Evolutionary conservation across 345 rosid species (phyloP).

Genomic region (Ailanthus altissimus): DNA sequence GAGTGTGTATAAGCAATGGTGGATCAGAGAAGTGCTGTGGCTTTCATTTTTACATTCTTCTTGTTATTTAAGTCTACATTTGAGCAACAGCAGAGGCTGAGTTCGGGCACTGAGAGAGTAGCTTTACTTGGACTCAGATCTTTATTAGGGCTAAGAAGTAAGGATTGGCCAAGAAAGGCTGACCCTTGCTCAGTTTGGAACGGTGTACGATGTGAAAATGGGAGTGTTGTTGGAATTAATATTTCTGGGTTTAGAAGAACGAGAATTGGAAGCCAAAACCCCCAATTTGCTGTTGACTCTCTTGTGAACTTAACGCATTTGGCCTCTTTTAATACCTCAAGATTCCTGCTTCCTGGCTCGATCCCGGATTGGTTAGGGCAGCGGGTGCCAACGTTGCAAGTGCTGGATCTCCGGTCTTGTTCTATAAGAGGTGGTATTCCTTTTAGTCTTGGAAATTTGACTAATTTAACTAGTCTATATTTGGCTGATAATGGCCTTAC

Average conservation of each 20-base stretch:
- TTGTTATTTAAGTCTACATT: slow-evolving; percentile 53
- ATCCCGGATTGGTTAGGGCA: slow-evolving; percentile 84
- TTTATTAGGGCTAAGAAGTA: slow-evolving; percentile 77
- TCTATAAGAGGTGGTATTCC: slow-evolving; percentile 65
- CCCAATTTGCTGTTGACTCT: slow-evolving; percentile 71
- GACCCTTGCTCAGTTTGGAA: slow-evolving; percentile 79
- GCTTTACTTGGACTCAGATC: slow-evolving; percentile 86
- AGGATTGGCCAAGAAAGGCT: slow-evolving; percentile 87
- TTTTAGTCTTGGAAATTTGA: slow-evolving; percentile 64
- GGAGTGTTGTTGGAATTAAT: slow-evolving; percentile 67
- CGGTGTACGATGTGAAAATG: slow-evolving; percentile 65
- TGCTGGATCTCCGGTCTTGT: slow-evolving; percentile 88
- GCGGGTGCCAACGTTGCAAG: slow-evolving; percentile 51
- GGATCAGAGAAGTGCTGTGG: slow-evolving; percentile 44
- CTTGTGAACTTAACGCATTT: slow-evolving; percentile 67
- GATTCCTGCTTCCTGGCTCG: slow-evolving; percentile 68
- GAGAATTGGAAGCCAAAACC: slow-evolving; percentile 69
- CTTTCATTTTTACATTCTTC: slow-evolving; percentile 42
- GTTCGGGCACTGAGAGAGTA: slow-evolving; percentile 48
- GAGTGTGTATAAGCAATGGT: slow-evolving; percentile 52
- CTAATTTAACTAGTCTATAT: slow-evolving; percentile 55
- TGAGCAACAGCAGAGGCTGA: slow-evolving; percentile 49
- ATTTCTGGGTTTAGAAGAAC: slow-evolving; percentile 91
- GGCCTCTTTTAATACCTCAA: slow-evolving; percentile 75
- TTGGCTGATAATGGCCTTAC: slow-evolving; percentile 61